A percentile compares a stretch with the other conserved stretches of the same genome.
Conservation (phyloP, 164 flowering plant species). For the Liquidambar formosana region DNA sequence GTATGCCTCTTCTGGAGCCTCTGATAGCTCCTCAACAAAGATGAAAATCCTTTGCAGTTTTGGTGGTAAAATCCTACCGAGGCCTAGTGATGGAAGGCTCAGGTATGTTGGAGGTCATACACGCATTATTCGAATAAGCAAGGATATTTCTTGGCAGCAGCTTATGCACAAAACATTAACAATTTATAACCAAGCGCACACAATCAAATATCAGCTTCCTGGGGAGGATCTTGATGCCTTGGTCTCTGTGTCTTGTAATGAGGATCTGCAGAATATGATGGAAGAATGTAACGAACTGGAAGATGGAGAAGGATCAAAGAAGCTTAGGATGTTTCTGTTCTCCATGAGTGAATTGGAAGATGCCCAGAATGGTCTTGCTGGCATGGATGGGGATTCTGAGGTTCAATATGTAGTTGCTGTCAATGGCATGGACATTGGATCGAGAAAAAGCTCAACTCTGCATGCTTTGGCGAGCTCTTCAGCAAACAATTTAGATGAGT, state of each 20-base stretch:
- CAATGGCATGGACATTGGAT: constrained; percentile 50
- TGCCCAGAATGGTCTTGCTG: constrained; percentile 28
- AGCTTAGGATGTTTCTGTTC: constrained; percentile 43
- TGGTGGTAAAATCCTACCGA: constrained; percentile 50
- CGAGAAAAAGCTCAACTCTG: constrained; percentile 27
- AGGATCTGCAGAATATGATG: constrained; percentile 51
- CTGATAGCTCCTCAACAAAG: constrained; percentile 24
- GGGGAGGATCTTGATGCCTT: constrained; percentile 59
- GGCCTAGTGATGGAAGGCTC: constrained; percentile 52
- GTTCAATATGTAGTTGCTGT: constrained; percentile 49
- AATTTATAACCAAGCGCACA: constrained; percentile 32
- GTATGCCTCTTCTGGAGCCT: constrained; percentile 31
- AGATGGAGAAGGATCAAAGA: constrained; percentile 27
- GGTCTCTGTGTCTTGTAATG: constrained; percentile 47
- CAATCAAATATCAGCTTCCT: constrained; percentile 50
- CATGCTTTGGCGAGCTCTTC: constrained; percentile 27
- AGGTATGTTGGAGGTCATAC: constrained; percentile 62
- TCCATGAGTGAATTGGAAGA: constrained; percentile 44
- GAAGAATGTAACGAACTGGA: constrained; percentile 39
- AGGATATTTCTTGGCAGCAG: constrained; percentile 45
- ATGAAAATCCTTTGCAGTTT: constrained; percentile 51
- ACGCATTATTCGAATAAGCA: constrained; percentile 34
- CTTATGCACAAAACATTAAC: constrained; percentile 34
- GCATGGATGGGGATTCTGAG: constrained; percentile 41
- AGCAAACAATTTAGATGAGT: constrained; percentile 23